Conservation (phyloP, 257 asterid genomes). For the Handroanthus guayacan region DNA sequence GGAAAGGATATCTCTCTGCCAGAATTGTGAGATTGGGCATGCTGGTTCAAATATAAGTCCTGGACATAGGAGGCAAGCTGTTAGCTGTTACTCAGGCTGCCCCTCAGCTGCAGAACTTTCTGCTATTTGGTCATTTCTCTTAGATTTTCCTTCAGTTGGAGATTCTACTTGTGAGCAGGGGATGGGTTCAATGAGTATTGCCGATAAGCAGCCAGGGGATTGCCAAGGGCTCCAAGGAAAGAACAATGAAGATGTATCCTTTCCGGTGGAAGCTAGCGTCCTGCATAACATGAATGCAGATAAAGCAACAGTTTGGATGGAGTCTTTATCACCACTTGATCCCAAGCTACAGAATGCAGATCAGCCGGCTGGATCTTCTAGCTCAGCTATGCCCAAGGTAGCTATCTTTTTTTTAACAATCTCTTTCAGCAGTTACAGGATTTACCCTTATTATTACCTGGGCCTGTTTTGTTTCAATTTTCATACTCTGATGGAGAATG, state of each 20-base stretch:
- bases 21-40: slow-evolving; percentile 80
- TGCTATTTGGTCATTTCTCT: slow-evolving; percentile 70
- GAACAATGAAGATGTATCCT: slow-evolving; percentile 41
- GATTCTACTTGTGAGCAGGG: slow-evolving; percentile 63
- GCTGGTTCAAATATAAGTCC: slow-evolving; percentile 48
- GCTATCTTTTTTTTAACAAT: background rate
- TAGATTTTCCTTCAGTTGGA: slow-evolving; percentile 54
- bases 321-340: slow-evolving; percentile 42
- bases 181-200: slow-evolving; percentile 61
- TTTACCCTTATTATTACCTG: background rate
- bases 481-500: slow-evolving; percentile 1
- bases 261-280: slow-evolving; percentile 37
- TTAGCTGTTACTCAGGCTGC: slow-evolving; percentile 79
- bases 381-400: slow-evolving; percentile 63
- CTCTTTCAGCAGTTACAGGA: slow-evolving; percentile 2
- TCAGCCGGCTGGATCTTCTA: slow-evolving; percentile 49
- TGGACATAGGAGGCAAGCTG: slow-evolving; percentile 67
- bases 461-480: background rate
- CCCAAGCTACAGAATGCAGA: slow-evolving; percentile 41
- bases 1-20: slow-evolving; percentile 77
- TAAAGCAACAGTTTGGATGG: slow-evolving; percentile 50
- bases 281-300: slow-evolving; percentile 38
- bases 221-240: slow-evolving; percentile 43
- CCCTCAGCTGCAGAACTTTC: slow-evolving; percentile 90
- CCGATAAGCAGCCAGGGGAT: slow-evolving; percentile 43